Conservation (phyloP, 345 rosid species). For the Citrus trifoliata region DNA sequence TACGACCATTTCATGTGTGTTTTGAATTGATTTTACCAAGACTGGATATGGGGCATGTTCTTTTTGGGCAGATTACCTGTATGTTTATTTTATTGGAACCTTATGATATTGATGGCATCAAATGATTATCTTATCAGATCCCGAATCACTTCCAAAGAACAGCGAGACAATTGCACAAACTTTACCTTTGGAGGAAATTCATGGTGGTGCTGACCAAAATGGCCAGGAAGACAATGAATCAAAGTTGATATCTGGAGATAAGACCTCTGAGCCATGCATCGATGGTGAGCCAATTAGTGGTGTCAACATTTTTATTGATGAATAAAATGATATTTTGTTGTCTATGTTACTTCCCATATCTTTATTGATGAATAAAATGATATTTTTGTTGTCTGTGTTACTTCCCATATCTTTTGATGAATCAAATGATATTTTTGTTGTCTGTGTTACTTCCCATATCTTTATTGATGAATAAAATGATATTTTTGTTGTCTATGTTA, state of each 20-base stretch:
- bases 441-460: too few species aligned
- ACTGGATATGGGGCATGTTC: neutral
- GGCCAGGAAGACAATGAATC: slow-evolving; percentile 19
- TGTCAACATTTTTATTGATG: neutral
- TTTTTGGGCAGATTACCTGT: neutral
- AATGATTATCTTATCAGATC: slow-evolving; percentile 13
- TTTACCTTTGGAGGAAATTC: slow-evolving; percentile 16
- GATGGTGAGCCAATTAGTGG: slow-evolving; percentile 23
- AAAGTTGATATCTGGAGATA: slow-evolving; percentile 21
- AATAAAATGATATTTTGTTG: too few species aligned
- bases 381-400: too few species aligned
- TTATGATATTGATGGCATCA: neutral
- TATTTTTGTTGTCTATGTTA: neutral
- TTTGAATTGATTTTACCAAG: neutral
- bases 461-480: neutral
- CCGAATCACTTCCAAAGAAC: slow-evolving; percentile 17
- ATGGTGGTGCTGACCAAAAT: slow-evolving; percentile 12
- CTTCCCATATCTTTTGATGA: neutral
- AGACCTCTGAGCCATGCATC: slow-evolving; percentile 8
- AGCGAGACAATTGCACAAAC: slow-evolving; percentile 8
- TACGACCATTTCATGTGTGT: neutral
- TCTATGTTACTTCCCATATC: too few species aligned
- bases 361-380: neutral
- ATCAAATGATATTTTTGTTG: too few species aligned
- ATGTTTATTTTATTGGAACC: neutral